Percentiles rank a stretch among this genome's conserved stretches.
phyloP scores from a whole-genome alignment of 257 asterid genomes.

The Nicotiana sylvestris region DNA sequence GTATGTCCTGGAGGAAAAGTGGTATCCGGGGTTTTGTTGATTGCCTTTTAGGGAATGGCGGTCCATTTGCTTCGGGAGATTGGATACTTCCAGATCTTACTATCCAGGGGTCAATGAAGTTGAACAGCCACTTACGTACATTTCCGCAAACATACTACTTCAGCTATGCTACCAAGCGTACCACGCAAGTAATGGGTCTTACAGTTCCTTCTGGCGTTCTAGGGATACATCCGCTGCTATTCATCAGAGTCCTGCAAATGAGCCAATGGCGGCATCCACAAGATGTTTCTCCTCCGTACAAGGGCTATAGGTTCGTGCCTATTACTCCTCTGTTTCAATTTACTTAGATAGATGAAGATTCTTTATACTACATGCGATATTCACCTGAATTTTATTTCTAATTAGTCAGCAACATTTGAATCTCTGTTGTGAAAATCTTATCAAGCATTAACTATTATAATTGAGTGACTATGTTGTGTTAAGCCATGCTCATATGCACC shows the following conservation, averaged over 20 bases:
- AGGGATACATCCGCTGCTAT: conserved; percentile 72
- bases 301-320: conserved; percentile 73
- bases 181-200: conserved; percentile 51
- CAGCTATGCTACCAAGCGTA: conserved; percentile 88
- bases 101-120: conserved; percentile 68
- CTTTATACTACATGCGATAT: neutral
- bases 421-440: neutral
- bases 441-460: neutral
- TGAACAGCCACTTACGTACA: conserved; percentile 59
- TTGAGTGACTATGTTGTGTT: neutral
- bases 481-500: neutral
- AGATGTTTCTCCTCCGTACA: conserved; percentile 69
- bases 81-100: conserved; percentile 97
- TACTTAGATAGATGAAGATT: neutral
- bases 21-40: conserved; percentile 75
- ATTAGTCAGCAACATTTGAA: neutral
- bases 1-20: conserved; percentile 64
- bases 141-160: conserved; percentile 82
- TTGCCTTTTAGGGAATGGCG: conserved; percentile 67
- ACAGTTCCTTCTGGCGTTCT: conserved; percentile 76
- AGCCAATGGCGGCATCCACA: conserved; percentile 75
- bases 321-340: neutral
- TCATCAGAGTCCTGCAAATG: conserved; percentile 88
- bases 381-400: neutral
- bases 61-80: conserved; percentile 88